phyloP scores from a whole-genome alignment of 1,284 basidiomycete species.

The Coriolopsis trogii region DNA sequence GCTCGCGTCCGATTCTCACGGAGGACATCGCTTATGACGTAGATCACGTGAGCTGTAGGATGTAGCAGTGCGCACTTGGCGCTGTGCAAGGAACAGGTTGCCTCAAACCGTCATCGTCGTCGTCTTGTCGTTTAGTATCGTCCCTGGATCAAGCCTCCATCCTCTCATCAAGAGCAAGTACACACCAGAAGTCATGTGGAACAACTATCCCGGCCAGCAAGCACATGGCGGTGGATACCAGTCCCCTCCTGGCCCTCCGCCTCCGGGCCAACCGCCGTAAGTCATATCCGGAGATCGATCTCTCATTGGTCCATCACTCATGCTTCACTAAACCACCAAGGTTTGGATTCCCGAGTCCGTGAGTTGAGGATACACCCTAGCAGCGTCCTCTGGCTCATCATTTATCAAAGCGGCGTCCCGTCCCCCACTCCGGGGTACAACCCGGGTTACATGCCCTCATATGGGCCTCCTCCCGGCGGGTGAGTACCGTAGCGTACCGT shows the following conservation, averaged over 20 bases:
- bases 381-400: too few relatives aligned
- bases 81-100: neutral
- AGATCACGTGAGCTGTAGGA: conserved; percentile 5
- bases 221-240: conserved; percentile 31
- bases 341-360: conserved; percentile 15
- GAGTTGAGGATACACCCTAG: neutral
- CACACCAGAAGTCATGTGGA: conserved; percentile 13
- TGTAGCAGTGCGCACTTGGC: neutral
- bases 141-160: too few relatives aligned
- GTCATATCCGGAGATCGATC: conserved; percentile 1
- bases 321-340: neutral
- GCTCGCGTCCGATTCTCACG: neutral
- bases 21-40: conserved; percentile 3
- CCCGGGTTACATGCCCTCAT: conserved; percentile 28
- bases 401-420: too few relatives aligned
- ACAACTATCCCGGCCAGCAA: conserved; percentile 19
- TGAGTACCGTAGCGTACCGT: neutral
- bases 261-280: conserved; percentile 24
- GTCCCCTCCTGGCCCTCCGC: conserved; percentile 39
- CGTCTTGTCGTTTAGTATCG: neutral
- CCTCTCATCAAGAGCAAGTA: neutral
- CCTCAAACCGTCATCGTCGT: conserved; percentile 6
- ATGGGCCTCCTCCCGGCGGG: conserved; percentile 32
- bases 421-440: conserved; percentile 21
- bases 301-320: neutral